Conservation (phyloP, 352 stramenopile genomes). For the Hyaloperonospora arabidopsidis region DNA sequence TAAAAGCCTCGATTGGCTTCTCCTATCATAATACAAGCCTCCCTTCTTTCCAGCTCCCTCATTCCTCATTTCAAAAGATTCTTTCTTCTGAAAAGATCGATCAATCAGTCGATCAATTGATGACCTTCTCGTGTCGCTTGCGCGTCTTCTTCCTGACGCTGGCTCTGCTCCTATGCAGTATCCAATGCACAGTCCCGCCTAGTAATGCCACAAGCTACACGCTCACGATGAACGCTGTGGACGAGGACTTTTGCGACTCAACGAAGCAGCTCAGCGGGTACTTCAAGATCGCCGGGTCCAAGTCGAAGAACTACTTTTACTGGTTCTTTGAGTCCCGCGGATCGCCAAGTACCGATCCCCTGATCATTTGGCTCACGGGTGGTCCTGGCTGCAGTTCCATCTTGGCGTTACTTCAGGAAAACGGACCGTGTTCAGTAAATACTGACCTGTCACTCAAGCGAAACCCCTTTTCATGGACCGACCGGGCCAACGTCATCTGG, state of each 20-base stretch:
- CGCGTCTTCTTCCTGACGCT: no score
- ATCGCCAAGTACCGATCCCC: conserved; percentile 75
- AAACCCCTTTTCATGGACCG: conserved; percentile 92
- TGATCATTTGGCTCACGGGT: conserved; percentile 97
- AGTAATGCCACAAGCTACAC: conserved; percentile 31
- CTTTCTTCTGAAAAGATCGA: no score
- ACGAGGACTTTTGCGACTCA: conserved; percentile 58
- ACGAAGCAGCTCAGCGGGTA: conserved; percentile 78
- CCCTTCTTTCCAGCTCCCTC: no score
- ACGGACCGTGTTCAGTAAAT: conserved; percentile 93
- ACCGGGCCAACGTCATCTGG: conserved; percentile 92
- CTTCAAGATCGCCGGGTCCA: conserved; percentile 73
- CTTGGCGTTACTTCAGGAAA: conserved; percentile 91
- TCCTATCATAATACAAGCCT: no score
- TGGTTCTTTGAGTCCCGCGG: conserved; percentile 93
- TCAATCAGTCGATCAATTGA: no score
- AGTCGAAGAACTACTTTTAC: conserved; percentile 94
- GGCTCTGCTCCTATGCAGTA: no score
- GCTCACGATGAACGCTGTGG: conserved; percentile 49
- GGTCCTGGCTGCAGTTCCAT: conserved; percentile 92
- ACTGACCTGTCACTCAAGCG: conserved; percentile 78
- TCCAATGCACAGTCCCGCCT: no score
- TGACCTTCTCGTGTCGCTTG: no score
- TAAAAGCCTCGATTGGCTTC: no score
- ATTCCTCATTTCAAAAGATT: no score